These are phyloP conservation scores for Cryphonectria parasitica DNA, from an alignment of 2,329 filamentous ascomycete species.

Conservation along the genomic window DNA sequence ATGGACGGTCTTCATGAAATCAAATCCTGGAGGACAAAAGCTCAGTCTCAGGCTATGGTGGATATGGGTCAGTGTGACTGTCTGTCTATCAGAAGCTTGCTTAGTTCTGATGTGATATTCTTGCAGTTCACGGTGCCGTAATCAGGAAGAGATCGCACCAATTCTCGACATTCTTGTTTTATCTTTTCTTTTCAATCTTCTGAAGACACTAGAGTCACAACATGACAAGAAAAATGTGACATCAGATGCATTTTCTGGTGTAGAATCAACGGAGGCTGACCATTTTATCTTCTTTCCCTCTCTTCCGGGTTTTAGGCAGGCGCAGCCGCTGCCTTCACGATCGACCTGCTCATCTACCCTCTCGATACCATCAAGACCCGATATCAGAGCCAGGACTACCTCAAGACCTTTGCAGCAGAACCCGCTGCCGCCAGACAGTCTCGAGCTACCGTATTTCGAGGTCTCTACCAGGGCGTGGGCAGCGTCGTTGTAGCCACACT, in stretches of 20 bases:
- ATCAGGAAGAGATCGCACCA: not conserved
- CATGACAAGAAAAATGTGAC: not conserved
- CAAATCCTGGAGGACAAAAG: not conserved
- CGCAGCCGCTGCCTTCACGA: conserved; percentile 81
- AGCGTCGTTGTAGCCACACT: conserved; percentile 84
- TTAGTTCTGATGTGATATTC: not conserved
- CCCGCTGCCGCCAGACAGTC: conserved; percentile 57
- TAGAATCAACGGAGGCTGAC: conserved; percentile 1
- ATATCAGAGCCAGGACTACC: conserved; percentile 77
- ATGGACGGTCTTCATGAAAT: not conserved
- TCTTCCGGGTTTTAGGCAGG: conserved; percentile 63
- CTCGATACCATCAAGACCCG: conserved; percentile 90
- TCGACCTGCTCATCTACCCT: conserved; percentile 85
- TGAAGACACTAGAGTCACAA: too few species aligned
- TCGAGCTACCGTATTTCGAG: conserved; percentile 60
- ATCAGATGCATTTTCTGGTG: not conserved
- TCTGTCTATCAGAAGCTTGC: not conserved
- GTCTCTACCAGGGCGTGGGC: conserved; percentile 85
- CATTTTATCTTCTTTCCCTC: not conserved
- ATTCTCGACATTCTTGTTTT: too few species aligned
- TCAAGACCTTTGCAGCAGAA: conserved; percentile 64
- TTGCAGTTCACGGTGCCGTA: not conserved
- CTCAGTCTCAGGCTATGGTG: too few species aligned
- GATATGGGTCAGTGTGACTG: not conserved
- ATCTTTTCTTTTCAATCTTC: too few species aligned